Percentiles rank a stretch among this genome's conserved stretches.
Conservation (phyloP, 1,284 basidiomycete species). For the Prillingera fragicola region DNA sequence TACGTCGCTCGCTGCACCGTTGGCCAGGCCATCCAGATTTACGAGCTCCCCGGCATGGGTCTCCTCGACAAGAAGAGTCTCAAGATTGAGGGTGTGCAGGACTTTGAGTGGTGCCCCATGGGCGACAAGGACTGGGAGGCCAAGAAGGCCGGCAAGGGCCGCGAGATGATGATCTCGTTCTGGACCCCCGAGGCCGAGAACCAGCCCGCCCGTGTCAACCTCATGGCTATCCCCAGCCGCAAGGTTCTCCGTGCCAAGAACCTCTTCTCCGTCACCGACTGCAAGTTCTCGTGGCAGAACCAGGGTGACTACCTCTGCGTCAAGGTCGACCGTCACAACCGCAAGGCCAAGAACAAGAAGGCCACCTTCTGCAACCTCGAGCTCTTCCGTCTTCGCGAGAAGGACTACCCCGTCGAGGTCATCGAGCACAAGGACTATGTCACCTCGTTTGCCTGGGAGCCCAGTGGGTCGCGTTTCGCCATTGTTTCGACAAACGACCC, state of each 20-base stretch:
- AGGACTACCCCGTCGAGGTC: slow-evolving; percentile 96
- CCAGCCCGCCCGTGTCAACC: slow-evolving; percentile 92
- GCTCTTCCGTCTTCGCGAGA: slow-evolving; percentile 95
- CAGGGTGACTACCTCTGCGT: slow-evolving; percentile 98
- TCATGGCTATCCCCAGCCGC: slow-evolving; percentile 84
- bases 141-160: slow-evolving; percentile 55
- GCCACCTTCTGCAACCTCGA: slow-evolving; percentile 98
- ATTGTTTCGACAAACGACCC: slow-evolving; percentile 93
- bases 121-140: slow-evolving; percentile 80
- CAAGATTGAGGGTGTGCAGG: slow-evolving; percentile 96
- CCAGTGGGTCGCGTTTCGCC: slow-evolving; percentile 90
- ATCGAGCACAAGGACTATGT: slow-evolving; percentile 97
- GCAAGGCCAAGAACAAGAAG: slow-evolving; percentile 91
- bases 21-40: slow-evolving; percentile 90
- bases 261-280: slow-evolving; percentile 96
- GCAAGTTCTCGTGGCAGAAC: slow-evolving; percentile 98
- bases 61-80: slow-evolving; percentile 94
- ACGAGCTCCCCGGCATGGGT: slow-evolving; percentile 91
- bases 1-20: slow-evolving; percentile 85
- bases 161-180: slow-evolving; percentile 91
- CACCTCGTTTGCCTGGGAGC: slow-evolving; percentile 98
- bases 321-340: slow-evolving; percentile 88
- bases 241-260: slow-evolving; percentile 89
- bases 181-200: slow-evolving; percentile 97
- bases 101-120: slow-evolving; percentile 98